These are phyloP conservation scores for Ceratobasidium sp. DNA, from an alignment of 1,284 basidiomycete genomes.

Conservation along the genomic window DNA sequence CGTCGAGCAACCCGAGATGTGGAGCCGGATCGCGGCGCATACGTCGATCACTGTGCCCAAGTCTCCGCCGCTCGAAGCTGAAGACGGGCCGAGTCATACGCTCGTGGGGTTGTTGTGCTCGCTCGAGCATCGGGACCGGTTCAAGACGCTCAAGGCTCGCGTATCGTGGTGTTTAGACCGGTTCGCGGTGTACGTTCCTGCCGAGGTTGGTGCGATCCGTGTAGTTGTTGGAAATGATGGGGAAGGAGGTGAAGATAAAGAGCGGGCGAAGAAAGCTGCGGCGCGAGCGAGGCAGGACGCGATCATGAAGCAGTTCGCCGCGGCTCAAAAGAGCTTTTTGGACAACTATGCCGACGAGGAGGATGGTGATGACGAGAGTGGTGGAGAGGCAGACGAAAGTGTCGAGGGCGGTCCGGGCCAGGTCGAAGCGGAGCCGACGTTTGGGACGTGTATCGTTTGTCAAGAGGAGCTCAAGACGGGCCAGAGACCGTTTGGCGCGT, in stretches of 20 bases:
- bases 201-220: slow-evolving; percentile 70
- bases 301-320: slow-evolving; percentile 94
- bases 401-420: slow-evolving; percentile 14
- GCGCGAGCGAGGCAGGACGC: slow-evolving; percentile 89
- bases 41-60: slow-evolving; percentile 67
- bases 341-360: slow-evolving; percentile 73
- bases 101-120: slow-evolving; percentile 80
- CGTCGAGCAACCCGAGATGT: slow-evolving; percentile 74
- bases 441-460: slow-evolving; percentile 97
- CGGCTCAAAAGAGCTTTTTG: slow-evolving; percentile 88
- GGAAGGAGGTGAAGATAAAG: slow-evolving; percentile 59
- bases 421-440: slow-evolving; percentile 59
- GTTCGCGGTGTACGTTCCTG: slow-evolving; percentile 69
- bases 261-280: slow-evolving; percentile 80
- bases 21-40: slow-evolving; percentile 70
- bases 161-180: slow-evolving; percentile 80
- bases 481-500: slow-evolving; percentile 83
- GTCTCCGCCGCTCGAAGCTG: not conserved
- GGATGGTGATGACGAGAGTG: slow-evolving; percentile 67
- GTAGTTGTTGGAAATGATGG: slow-evolving; percentile 55
- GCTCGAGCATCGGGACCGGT: slow-evolving; percentile 81
- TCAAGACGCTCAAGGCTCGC: slow-evolving; percentile 77
- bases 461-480: slow-evolving; percentile 83
- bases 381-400: slow-evolving; percentile 55
- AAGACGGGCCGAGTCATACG: slow-evolving; percentile 63